phyloP scores from a whole-genome alignment of 306 rosid species.

The Senna tora region DNA sequence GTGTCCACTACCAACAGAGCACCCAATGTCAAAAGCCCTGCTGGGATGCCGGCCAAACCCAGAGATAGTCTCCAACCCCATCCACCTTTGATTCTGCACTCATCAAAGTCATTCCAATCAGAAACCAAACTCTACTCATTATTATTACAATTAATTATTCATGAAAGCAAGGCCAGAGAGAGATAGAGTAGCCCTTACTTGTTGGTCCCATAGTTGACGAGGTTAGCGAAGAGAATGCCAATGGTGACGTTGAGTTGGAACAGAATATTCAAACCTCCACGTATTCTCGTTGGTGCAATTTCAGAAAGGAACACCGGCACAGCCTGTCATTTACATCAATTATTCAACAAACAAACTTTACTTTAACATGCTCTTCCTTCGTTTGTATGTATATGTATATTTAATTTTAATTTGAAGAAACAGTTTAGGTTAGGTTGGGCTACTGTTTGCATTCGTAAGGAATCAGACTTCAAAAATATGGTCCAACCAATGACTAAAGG shows the following conservation, averaged over 20 bases:
- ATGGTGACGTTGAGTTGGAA: constrained; percentile 82
- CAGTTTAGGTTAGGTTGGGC: not conserved
- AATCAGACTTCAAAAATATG: constrained; percentile 13
- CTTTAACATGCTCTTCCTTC: no score
- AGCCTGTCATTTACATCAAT: constrained; percentile 81
- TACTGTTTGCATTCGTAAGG: constrained; percentile 2
- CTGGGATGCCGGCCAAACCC: constrained; percentile 84
- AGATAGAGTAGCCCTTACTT: no score
- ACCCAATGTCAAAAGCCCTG: constrained; percentile 71
- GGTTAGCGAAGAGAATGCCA: constrained; percentile 86
- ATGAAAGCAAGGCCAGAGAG: no score
- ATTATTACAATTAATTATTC: no score
- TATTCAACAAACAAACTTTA: no score
- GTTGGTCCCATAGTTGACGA: constrained; percentile 71
- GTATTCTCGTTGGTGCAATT: constrained; percentile 91
- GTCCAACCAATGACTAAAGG: constrained; percentile 22
- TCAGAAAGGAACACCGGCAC: constrained; percentile 92
- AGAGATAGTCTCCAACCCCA: constrained; percentile 97
- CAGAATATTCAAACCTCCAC: constrained; percentile 84
- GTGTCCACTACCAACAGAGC: constrained; percentile 84
- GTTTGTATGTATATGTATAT: not conserved
- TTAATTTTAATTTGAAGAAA: constrained; percentile 1
- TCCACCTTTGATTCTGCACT: constrained; percentile 72
- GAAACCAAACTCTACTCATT: no score
- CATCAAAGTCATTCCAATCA: no score